These are phyloP conservation scores for Penicillium daleae DNA, from an alignment of 495 filamentous ascomycete species.

Conservation along the genomic window DNA sequence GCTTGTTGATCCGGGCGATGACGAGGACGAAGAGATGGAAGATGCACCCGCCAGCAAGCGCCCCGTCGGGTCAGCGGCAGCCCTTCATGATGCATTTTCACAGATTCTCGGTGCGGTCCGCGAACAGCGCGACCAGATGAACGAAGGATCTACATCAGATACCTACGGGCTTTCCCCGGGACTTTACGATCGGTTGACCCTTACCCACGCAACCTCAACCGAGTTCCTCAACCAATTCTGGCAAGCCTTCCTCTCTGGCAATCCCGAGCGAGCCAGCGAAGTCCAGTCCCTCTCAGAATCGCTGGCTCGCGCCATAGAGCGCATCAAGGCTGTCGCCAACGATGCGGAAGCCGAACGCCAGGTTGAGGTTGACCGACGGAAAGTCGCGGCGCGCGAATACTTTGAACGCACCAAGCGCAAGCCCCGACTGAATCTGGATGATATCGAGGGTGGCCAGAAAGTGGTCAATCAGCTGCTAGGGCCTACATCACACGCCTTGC, in stretches of 20 bases:
- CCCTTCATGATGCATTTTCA: slow-evolving; percentile 41
- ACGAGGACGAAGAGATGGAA: slow-evolving; percentile 57
- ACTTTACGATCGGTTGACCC: slow-evolving; percentile 71
- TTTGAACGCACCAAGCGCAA: slow-evolving; percentile 8
- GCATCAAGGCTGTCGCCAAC: slow-evolving; percentile 79
- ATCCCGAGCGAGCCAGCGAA: slow-evolving; percentile 74
- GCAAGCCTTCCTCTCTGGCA: slow-evolving; percentile 82
- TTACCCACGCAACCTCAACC: slow-evolving; percentile 89
- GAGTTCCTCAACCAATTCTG: slow-evolving; percentile 98
- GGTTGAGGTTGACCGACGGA: slow-evolving; percentile 58
- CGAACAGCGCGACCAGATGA: slow-evolving; percentile 45
- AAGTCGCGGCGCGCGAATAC: slow-evolving; percentile 70
- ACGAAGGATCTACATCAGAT: slow-evolving; percentile 36
- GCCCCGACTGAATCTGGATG: slow-evolving; percentile 60
- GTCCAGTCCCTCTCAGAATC: slow-evolving; percentile 77
- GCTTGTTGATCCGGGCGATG: slow-evolving; percentile 62
- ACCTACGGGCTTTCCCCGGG: slow-evolving; percentile 65
- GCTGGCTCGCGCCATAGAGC: slow-evolving; percentile 70
- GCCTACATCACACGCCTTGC: slow-evolving; percentile 68
- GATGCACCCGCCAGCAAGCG: slow-evolving; percentile 43
- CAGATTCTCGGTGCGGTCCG: slow-evolving; percentile 50
- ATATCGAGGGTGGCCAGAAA: slow-evolving; percentile 71
- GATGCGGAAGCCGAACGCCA: slow-evolving; percentile 77
- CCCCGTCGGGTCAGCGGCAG: slow-evolving; percentile 41
- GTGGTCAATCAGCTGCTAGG: slow-evolving; percentile 75